Percentiles rank a stretch among this genome's conserved stretches.
phyloP scores from a whole-genome alignment of 2,329 filamentous ascomycete genomes.

The Exserohilum rostratum region DNA sequence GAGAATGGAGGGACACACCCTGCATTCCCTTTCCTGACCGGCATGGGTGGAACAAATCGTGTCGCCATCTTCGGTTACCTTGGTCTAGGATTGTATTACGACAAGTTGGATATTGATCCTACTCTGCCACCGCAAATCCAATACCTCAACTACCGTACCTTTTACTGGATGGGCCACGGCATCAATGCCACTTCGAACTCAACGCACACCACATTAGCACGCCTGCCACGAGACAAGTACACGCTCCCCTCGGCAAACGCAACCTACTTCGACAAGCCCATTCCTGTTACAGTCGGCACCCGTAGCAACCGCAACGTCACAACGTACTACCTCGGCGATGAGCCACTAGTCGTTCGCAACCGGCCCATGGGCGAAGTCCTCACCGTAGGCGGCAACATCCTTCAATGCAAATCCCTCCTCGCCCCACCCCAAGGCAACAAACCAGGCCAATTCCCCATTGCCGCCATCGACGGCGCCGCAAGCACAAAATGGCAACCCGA shows the following conservation, averaged over 20 bases:
- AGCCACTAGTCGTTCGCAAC: conserved; percentile 63
- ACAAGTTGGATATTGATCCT: conserved; percentile 67
- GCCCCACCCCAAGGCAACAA: conserved; percentile 49
- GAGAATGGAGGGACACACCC: conserved; percentile 71
- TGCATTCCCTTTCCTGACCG: conserved; percentile 73
- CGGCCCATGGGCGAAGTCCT: conserved; percentile 61
- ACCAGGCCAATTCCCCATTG: conserved; percentile 72
- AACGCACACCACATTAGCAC: conserved; percentile 68
- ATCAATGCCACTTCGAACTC: conserved; percentile 66
- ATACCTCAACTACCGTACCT: conserved; percentile 64
- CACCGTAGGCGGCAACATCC: conserved; percentile 65
- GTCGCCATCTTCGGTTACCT: conserved; percentile 71
- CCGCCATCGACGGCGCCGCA: conserved; percentile 69
- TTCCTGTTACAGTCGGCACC: conserved; percentile 64
- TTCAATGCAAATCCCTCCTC: conserved; percentile 65
- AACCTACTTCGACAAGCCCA: conserved; percentile 59
- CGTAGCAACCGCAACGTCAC: conserved; percentile 35
- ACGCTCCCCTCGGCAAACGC: conserved; percentile 60
- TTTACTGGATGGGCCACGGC: conserved; percentile 71
- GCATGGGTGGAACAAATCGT: conserved; percentile 72
- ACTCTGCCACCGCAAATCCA: conserved; percentile 69
- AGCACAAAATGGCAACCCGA: conserved; percentile 71
- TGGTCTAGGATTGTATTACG: conserved; percentile 65
- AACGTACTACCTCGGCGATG: conserved; percentile 56
- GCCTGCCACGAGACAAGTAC: conserved; percentile 50